Evolutionary conservation across 208 protist genomes (phyloP).

Genomic region (Crithidia bombi): DNA sequence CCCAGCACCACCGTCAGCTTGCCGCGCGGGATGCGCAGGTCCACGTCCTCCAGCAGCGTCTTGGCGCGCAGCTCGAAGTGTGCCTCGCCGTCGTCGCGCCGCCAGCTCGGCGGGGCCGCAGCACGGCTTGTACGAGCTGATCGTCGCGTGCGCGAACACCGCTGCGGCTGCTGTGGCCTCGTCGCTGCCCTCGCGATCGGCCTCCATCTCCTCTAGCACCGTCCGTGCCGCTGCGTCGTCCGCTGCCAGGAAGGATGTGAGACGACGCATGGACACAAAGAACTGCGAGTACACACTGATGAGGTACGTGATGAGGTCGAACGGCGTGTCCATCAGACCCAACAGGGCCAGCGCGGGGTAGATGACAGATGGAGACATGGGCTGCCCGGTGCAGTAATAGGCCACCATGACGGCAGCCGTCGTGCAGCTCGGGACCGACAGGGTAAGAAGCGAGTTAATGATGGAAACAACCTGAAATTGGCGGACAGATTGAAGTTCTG

Average conservation of each 20-base stretch:
- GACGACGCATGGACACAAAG: slow-evolving; percentile 74
- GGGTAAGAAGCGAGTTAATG: slow-evolving; percentile 53
- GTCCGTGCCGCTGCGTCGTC: slow-evolving; percentile 33
- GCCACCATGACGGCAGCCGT: slow-evolving; percentile 59
- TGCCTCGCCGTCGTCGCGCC: slow-evolving; percentile 15
- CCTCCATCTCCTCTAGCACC: slow-evolving; percentile 32
- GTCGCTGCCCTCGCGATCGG: background rate
- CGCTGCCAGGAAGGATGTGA: slow-evolving; percentile 71
- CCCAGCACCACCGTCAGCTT: slow-evolving; percentile 60
- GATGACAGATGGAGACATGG: slow-evolving; percentile 76
- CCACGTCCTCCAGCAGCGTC: slow-evolving; percentile 45
- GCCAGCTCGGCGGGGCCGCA: slow-evolving; percentile 37
- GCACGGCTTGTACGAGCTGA: slow-evolving; percentile 59
- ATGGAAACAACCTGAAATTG: slow-evolving; percentile 40
- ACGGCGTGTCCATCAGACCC: slow-evolving; percentile 41
- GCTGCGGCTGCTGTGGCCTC: slow-evolving; percentile 25
- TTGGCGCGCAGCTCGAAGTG: slow-evolving; percentile 42
- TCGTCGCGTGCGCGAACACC: slow-evolving; percentile 43
- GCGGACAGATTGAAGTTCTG: slow-evolving; percentile 52
- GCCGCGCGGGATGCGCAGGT: slow-evolving; percentile 46
- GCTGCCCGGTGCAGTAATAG: slow-evolving; percentile 49
- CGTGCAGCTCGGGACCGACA: slow-evolving; percentile 55
- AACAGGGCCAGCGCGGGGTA: slow-evolving; percentile 42
- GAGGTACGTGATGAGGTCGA: slow-evolving; percentile 79
- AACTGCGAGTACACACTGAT: slow-evolving; percentile 68